Evolutionary conservation across 495 filamentous ascomycete genomes (phyloP).

Genomic region (Parmelia sp.): DNA sequence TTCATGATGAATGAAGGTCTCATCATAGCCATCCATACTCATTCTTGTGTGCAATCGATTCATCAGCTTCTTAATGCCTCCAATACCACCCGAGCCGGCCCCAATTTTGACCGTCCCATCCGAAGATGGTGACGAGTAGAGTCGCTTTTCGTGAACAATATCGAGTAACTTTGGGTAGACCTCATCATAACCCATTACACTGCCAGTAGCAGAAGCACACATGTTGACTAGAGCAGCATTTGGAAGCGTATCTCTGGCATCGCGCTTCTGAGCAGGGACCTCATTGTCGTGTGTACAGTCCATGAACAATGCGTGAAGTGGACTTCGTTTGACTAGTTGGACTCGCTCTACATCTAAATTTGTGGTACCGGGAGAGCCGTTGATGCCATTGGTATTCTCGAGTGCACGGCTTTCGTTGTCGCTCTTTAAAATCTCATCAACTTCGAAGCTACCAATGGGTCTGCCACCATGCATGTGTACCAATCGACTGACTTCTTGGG

Average conservation of each 20-base stretch:
- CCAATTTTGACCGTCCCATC: slow-evolving; percentile 52
- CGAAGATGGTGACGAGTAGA: slow-evolving; percentile 70
- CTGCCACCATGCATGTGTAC: slow-evolving; percentile 92
- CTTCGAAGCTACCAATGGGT: slow-evolving; percentile 93
- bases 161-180: slow-evolving; percentile 88
- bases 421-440: slow-evolving; percentile 74
- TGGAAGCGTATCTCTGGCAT: slow-evolving; percentile 90
- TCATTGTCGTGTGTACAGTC: slow-evolving; percentile 99
- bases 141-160: slow-evolving; percentile 77
- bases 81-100: slow-evolving; percentile 62
- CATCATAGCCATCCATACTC: slow-evolving; percentile 88
- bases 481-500: slow-evolving; percentile 79
- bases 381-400: slow-evolving; percentile 36
- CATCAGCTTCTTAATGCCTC: slow-evolving; percentile 78
- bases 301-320: slow-evolving; percentile 94
- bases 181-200: slow-evolving; percentile 98
- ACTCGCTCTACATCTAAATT: slow-evolving; percentile 49
- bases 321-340: slow-evolving; percentile 67
- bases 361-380: slow-evolving; percentile 24
- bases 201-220: slow-evolving; percentile 89
- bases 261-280: slow-evolving; percentile 88
- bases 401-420: slow-evolving; percentile 64
- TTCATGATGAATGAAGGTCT: slow-evolving; percentile 95
- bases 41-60: slow-evolving; percentile 90
- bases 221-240: slow-evolving; percentile 91